These are phyloP conservation scores for Trebouxiophyceae sp. DNA, from an alignment of 163 green algal genomes.

Conservation along the genomic window DNA sequence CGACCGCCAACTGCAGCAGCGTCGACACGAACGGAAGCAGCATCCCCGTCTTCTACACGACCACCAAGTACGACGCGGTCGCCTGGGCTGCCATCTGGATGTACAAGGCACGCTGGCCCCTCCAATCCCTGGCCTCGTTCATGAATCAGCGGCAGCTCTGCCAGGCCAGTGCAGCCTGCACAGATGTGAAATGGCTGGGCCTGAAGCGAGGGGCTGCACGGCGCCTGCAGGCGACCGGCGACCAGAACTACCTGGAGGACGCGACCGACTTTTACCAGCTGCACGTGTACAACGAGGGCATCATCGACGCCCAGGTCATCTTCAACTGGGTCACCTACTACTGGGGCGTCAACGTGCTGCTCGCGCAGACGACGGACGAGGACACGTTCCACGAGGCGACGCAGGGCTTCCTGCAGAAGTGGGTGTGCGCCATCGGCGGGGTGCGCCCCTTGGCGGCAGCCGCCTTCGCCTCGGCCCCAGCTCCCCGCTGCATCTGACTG, in stretches of 20 bases:
- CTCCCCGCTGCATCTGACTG: too few species aligned
- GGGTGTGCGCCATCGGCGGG: slow-evolving; percentile 36
- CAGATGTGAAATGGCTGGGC: neutral
- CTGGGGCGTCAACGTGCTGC: slow-evolving; percentile 48
- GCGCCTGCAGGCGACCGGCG: slow-evolving; percentile 14
- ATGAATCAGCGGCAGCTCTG: neutral
- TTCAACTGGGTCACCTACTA: slow-evolving; percentile 48
- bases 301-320: neutral
- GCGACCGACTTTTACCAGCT: slow-evolving; percentile 16
- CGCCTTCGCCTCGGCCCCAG: too few species aligned
- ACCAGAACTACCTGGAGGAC: slow-evolving; percentile 18
- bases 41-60: slow-evolving; percentile 41
- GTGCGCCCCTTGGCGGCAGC: too few species aligned
- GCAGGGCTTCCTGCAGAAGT: slow-evolving; percentile 38
- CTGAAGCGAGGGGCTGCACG: too few species aligned
- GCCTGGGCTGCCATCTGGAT: slow-evolving; percentile 55
- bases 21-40: slow-evolving; percentile 14
- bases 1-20: neutral
- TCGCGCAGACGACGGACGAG: slow-evolving; percentile 39
- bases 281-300: slow-evolving; percentile 13
- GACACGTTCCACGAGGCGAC: slow-evolving; percentile 35
- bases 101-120: slow-evolving; percentile 46
- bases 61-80: slow-evolving; percentile 49
- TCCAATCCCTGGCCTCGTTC: neutral
- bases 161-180: neutral